These are phyloP conservation scores for Melaleuca quinquenervia DNA, from an alignment of 345 rosid genomes.

Conservation along the genomic window DNA sequence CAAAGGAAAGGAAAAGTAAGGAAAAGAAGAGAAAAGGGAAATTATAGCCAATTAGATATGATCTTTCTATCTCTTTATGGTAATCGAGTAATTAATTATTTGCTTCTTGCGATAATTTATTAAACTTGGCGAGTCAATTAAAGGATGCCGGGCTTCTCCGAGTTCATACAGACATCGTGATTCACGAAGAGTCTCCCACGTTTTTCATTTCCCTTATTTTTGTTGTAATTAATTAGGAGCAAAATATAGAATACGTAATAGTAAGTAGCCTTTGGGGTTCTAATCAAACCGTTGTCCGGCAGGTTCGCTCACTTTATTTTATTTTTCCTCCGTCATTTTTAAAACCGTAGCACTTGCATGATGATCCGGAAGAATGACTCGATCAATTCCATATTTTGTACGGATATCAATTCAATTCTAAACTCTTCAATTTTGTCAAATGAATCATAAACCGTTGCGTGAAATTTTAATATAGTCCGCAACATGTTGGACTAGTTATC, in stretches of 20 bases:
- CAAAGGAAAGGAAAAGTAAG: too few relatives aligned
- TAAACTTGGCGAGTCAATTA: not conserved
- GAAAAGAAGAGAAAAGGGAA: not conserved
- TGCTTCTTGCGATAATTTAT: not conserved
- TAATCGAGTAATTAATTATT: not conserved
- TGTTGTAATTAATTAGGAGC: not conserved
- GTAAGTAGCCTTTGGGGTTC: not conserved
- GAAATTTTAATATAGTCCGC: not conserved
- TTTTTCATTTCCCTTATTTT: not conserved
- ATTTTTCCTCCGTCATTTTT: not conserved
- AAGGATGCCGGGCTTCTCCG: not conserved
- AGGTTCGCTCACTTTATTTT: not conserved
- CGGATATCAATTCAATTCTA: rapidly evolving
- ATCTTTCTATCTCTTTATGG: not conserved
- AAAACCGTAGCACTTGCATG: not conserved
- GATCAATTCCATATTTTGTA: not conserved
- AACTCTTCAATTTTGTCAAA: rapidly evolving
- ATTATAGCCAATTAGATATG: not conserved
- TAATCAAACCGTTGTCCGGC: not conserved
- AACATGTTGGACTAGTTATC: too few relatives aligned
- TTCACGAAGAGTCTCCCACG: not conserved
- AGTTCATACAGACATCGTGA: not conserved
- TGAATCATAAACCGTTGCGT: rapidly evolving
- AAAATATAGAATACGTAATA: not conserved
- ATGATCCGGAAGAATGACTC: not conserved